These are phyloP conservation scores for Wickerhamomyces hampshirensis DNA, from an alignment of 805 yeast species.

Conservation along the genomic window DNA sequence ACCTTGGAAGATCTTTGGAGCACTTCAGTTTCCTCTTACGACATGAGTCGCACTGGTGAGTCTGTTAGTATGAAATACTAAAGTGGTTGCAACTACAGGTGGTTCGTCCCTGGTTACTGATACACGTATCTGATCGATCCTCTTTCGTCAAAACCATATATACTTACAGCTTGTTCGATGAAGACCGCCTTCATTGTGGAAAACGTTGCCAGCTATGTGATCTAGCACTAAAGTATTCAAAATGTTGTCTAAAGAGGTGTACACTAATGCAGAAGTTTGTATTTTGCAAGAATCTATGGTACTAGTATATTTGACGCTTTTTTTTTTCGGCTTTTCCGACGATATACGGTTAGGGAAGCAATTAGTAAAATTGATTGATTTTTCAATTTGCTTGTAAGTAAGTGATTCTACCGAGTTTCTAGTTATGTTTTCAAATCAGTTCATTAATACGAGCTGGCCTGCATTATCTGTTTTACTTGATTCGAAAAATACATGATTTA, in stretches of 20 bases:
- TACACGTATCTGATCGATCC: background rate
- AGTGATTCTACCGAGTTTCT: too few species aligned
- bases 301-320: background rate
- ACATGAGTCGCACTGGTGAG: constrained; percentile 66
- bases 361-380: too few species aligned
- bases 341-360: background rate
- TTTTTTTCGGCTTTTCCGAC: background rate
- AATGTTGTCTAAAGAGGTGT: background rate
- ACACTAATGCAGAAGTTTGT: background rate
- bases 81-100: too few species aligned
- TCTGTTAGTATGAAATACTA: constrained; percentile 4
- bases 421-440: too few species aligned
- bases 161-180: constrained; percentile 26
- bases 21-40: constrained; percentile 76
- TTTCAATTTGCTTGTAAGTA: too few species aligned
- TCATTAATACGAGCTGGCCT: too few species aligned
- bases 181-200: constrained; percentile 24
- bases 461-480: too few species aligned
- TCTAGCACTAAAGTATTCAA: background rate
- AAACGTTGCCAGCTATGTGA: too few species aligned
- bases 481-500: too few species aligned
- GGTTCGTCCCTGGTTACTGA: too few species aligned
- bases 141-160: background rate
- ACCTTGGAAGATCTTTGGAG: constrained; percentile 71
- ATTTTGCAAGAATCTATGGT: background rate